Conservation (phyloP, 805 yeast genomes). For the Sugiyamaella boreocaroliniensis region DNA sequence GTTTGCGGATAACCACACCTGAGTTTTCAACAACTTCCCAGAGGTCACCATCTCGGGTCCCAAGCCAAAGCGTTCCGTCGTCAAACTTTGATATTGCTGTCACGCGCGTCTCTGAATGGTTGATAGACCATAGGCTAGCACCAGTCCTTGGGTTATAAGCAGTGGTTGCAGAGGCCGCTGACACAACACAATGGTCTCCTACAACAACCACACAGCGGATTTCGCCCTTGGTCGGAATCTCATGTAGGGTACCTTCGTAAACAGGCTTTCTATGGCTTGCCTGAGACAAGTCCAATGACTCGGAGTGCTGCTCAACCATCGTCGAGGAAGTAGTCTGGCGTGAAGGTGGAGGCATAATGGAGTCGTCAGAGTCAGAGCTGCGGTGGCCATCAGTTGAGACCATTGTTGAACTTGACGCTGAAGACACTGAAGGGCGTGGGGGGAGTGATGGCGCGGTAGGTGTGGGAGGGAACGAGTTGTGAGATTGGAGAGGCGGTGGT, state of each 20-base stretch:
- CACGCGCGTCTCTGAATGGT: constrained; percentile 22
- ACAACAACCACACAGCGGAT: constrained; percentile 17
- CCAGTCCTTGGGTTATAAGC: constrained; percentile 23
- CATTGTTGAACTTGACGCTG: background rate
- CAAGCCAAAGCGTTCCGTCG: constrained; percentile 27
- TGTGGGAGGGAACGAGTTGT: background rate
- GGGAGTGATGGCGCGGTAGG: background rate
- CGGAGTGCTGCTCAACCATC: background rate
- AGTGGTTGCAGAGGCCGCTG: constrained; percentile 17
- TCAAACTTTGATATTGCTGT: constrained; percentile 20
- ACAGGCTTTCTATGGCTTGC: constrained; percentile 28
- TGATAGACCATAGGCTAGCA: constrained; percentile 20
- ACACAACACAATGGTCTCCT: constrained; percentile 21
- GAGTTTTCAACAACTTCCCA: constrained; percentile 22
- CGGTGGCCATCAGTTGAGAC: background rate
- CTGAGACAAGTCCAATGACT: constrained; percentile 5
- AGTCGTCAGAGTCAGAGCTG: background rate
- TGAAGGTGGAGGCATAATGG: background rate
- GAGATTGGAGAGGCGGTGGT: constrained; percentile 6
- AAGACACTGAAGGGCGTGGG: background rate
- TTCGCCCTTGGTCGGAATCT: constrained; percentile 21
- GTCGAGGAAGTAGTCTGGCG: background rate
- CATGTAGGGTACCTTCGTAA: constrained; percentile 20
- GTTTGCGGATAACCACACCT: constrained; percentile 16
- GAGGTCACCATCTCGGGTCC: constrained; percentile 31